Evolutionary conservation across 345 rosid species (phyloP).

Genomic region (Psidium friedrichsthalianum): DNA sequence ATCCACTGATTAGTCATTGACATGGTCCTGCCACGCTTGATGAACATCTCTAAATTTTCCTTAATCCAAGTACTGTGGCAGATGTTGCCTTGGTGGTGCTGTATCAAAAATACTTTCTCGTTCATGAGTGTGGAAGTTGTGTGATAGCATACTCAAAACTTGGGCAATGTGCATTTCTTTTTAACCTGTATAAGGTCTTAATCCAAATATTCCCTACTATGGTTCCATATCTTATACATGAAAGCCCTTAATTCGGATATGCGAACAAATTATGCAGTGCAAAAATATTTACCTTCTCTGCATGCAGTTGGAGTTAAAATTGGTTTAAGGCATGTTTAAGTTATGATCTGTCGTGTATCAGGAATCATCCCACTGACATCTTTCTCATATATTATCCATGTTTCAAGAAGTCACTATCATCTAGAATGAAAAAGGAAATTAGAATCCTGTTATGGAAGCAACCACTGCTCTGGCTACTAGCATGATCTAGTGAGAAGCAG

Average conservation of each 20-base stretch:
- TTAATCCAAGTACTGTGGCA: neutral
- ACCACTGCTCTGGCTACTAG: neutral
- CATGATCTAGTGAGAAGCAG: neutral
- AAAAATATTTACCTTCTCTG: neutral
- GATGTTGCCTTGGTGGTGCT: neutral
- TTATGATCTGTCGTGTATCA: neutral
- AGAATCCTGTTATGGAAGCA: neutral
- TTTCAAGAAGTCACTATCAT: neutral
- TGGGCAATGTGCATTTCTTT: neutral
- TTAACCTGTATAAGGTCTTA: neutral
- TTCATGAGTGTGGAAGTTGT: neutral
- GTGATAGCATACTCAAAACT: neutral
- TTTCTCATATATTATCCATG: neutral
- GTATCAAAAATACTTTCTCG: neutral
- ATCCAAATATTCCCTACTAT: neutral
- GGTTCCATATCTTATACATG: neutral
- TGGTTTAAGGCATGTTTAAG: neutral
- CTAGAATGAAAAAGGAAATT: neutral
- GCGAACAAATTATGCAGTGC: neutral
- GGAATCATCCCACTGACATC: neutral
- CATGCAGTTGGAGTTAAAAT: neutral
- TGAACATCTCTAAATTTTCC: neutral
- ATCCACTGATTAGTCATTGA: neutral
- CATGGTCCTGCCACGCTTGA: neutral
- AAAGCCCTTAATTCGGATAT: neutral